These are phyloP conservation scores for Starmera caribaea DNA, from an alignment of 805 yeast genomes.

Conservation along the genomic window DNA sequence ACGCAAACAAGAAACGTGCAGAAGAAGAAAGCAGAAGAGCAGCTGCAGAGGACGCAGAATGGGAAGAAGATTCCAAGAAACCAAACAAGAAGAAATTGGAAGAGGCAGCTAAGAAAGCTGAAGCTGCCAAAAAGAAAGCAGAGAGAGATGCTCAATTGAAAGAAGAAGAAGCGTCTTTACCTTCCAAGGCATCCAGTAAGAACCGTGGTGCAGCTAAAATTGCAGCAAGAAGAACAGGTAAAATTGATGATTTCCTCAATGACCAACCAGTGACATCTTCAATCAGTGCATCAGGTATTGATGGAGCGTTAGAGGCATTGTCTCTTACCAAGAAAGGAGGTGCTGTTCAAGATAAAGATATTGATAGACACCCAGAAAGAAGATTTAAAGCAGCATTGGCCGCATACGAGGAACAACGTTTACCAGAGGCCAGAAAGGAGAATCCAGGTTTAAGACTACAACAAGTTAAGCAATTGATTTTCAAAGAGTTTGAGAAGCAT, in stretches of 20 bases:
- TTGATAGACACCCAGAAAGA: constrained; percentile 85
- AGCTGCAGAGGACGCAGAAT: constrained; percentile 48
- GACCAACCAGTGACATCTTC: constrained; percentile 39
- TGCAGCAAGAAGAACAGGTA: constrained; percentile 49
- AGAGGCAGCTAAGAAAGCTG: constrained; percentile 60
- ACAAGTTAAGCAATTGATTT: constrained; percentile 64
- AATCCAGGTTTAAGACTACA: constrained; percentile 72
- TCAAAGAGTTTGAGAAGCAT: constrained; percentile 74
- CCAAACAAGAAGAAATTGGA: constrained; percentile 62
- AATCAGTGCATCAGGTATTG: constrained; percentile 66
- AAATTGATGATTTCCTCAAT: constrained; percentile 59
- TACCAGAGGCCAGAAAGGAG: constrained; percentile 67
- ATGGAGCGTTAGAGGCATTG: constrained; percentile 70
- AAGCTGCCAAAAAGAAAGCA: constrained; percentile 71
- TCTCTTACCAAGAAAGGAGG: constrained; percentile 49
- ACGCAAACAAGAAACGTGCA: constrained; percentile 45
- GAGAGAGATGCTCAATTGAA: constrained; percentile 62
- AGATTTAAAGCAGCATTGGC: constrained; percentile 74
- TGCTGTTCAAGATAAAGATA: constrained; percentile 48
- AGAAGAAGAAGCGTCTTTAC: constrained; percentile 57
- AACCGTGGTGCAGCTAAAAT: constrained; percentile 62
- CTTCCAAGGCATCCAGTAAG: constrained; percentile 46
- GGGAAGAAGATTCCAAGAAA: constrained; percentile 69
- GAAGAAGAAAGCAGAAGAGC: constrained; percentile 38
- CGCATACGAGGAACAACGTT: constrained; percentile 60